These are phyloP conservation scores for Stagonosporopsis chrysanthemi DNA, from an alignment of 2,329 filamentous ascomycete genomes.

Conservation along the genomic window DNA sequence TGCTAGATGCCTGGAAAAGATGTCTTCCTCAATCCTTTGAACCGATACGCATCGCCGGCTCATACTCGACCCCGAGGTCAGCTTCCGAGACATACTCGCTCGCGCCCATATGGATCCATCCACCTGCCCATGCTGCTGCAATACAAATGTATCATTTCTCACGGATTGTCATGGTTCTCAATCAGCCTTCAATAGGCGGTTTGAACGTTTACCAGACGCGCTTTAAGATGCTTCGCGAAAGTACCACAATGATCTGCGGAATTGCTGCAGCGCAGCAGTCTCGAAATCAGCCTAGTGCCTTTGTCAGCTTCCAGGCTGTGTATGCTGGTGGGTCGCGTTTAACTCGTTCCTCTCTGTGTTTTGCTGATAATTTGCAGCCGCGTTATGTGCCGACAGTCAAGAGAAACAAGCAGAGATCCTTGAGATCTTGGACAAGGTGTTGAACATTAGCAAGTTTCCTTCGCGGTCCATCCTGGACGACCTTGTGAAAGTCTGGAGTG, in stretches of 20 bases:
- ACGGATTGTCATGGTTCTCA: constrained; percentile 60
- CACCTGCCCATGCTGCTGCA: constrained; percentile 51
- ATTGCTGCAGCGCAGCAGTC: constrained; percentile 55
- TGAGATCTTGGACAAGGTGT: constrained; percentile 25
- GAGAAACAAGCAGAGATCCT: constrained; percentile 30
- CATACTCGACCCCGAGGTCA: constrained; percentile 17
- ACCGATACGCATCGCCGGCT: constrained; percentile 46
- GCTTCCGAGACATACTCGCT: constrained; percentile 13
- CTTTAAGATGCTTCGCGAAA: constrained; percentile 55
- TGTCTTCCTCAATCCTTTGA: constrained; percentile 54
- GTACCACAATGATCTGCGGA: constrained; percentile 58
- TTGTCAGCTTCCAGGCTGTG: constrained; percentile 40
- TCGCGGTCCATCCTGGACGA: constrained; percentile 37
- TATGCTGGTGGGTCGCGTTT: constrained; percentile 36
- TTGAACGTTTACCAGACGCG: constrained; percentile 57
- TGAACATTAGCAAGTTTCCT: constrained; percentile 36
- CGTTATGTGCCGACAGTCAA: constrained; percentile 31
- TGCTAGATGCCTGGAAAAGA: constrained; percentile 60
- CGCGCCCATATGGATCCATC: constrained; percentile 39
- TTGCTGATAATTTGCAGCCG: constrained; percentile 15
- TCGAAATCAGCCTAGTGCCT: constrained; percentile 38
- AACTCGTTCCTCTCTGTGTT: neutral
- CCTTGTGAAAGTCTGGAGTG: constrained; percentile 36
- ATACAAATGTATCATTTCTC: constrained; percentile 63
- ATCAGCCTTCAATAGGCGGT: constrained; percentile 60